A percentile compares a stretch with the other conserved stretches of the same genome.
phyloP scores from a whole-genome alignment of 1,284 basidiomycete species.

The Irpex sp. region DNA sequence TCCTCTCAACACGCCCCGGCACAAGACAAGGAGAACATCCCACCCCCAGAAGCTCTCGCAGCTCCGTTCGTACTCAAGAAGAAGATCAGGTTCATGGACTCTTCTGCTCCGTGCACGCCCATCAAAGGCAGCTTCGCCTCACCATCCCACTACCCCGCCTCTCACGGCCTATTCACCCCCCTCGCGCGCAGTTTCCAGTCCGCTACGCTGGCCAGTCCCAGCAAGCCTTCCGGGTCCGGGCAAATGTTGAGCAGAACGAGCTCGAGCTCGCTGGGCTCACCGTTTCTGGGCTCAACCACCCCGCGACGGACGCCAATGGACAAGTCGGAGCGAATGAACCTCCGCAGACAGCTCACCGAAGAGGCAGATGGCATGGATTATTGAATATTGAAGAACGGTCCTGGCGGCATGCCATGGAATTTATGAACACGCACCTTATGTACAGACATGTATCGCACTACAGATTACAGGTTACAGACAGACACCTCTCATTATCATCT shows the following conservation, averaged over 20 bases:
- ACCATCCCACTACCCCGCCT: neutral
- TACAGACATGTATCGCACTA: neutral
- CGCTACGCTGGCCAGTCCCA: neutral
- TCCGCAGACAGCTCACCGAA: neutral
- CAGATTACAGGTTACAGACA: too few species aligned
- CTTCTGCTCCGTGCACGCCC: neutral
- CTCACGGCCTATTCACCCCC: neutral
- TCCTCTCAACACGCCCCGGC: constrained; percentile 28
- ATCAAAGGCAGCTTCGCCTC: neutral
- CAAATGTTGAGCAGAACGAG: neutral
- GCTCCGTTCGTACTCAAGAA: neutral
- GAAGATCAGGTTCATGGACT: constrained; percentile 10
- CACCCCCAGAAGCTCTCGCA: constrained; percentile 14
- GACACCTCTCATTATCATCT: neutral
- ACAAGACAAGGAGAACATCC: constrained; percentile 49
- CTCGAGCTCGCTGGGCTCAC: neutral
- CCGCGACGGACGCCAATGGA: neutral
- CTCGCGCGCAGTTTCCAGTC: neutral
- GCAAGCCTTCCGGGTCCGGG: neutral
- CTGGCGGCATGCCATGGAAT: neutral
- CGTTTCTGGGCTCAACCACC: neutral
- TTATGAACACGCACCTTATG: neutral
- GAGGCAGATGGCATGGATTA: neutral
- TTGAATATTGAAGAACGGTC: neutral
- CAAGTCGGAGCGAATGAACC: neutral